A percentile compares a stretch with the other conserved stretches of the same genome.
phyloP scores from a whole-genome alignment of 129 eudicot species.

The Flaveria robusta region DNA sequence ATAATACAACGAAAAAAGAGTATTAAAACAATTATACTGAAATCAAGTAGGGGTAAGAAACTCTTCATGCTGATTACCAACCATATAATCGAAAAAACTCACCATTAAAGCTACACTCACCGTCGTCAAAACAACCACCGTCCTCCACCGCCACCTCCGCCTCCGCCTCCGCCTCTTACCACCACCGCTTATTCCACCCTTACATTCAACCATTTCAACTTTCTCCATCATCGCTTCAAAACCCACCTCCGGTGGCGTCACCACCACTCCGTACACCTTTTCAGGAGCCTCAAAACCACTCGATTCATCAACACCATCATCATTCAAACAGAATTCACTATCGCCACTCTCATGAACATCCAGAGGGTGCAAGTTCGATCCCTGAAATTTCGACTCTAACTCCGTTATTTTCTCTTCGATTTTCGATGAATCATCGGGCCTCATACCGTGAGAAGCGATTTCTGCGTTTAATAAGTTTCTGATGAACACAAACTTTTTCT shows the following conservation, averaged over 20 bases:
- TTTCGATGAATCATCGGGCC: background rate
- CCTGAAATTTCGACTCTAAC: background rate
- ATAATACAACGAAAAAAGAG: too few species aligned
- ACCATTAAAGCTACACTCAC: constrained; percentile 14
- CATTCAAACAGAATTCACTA: constrained; percentile 15
- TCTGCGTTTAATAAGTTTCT: constrained; percentile 10
- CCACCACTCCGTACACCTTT: constrained; percentile 15
- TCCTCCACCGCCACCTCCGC: constrained; percentile 14
- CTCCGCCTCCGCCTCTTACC: background rate
- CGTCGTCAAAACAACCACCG: constrained; percentile 16
- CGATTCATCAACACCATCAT: background rate
- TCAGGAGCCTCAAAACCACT: constrained; percentile 21
- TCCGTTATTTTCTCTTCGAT: background rate
- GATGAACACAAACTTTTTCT: background rate
- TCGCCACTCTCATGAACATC: too few species aligned
- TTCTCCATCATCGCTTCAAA: too few species aligned
- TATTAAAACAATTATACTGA: background rate
- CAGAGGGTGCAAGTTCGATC: too few species aligned
- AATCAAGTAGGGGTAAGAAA: constrained; percentile 21
- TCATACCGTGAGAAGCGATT: background rate
- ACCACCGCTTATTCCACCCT: background rate
- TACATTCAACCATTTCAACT: background rate
- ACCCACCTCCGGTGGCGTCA: background rate
- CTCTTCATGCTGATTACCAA: background rate
- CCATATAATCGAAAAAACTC: background rate